phyloP scores from a whole-genome alignment of 441 rosid genomes.

The Arabidopsis lyrata region DNA sequence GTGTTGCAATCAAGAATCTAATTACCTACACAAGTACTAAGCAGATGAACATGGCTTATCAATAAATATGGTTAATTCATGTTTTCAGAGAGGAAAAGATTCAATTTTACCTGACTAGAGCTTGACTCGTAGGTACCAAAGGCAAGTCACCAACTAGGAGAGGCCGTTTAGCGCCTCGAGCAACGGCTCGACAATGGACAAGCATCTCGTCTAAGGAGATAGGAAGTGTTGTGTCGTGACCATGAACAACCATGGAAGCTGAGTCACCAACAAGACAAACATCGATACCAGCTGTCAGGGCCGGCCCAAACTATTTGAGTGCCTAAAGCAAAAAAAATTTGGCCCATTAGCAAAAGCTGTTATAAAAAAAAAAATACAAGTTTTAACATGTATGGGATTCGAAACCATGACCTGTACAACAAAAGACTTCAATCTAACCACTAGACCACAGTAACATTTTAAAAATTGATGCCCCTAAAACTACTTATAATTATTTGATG shows the following conservation, averaged over 20 bases:
- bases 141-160: not conserved
- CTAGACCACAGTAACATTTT: no score
- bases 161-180: not conserved
- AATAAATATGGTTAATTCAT: not conserved
- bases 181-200: conserved; percentile 1
- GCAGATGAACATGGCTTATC: not conserved
- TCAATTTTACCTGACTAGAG: not conserved
- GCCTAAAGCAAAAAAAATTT: no score
- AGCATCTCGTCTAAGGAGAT: conserved; percentile 6
- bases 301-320: no score
- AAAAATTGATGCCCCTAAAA: no score
- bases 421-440: no score
- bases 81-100: not conserved
- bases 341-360: no score
- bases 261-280: conserved; percentile 7
- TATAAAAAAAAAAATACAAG: no score
- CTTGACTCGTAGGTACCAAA: conserved; percentile 1
- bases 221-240: not conserved
- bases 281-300: not conserved
- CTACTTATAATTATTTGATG: no score
- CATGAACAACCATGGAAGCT: not conserved
- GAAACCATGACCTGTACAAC: no score
- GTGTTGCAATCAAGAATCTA: not conserved
- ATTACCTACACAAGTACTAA: not conserved
- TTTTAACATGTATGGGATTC: no score